These are phyloP conservation scores for Podaxis sp. DNA, from an alignment of 768 basidiomycete genomes.

Conservation along the genomic window DNA sequence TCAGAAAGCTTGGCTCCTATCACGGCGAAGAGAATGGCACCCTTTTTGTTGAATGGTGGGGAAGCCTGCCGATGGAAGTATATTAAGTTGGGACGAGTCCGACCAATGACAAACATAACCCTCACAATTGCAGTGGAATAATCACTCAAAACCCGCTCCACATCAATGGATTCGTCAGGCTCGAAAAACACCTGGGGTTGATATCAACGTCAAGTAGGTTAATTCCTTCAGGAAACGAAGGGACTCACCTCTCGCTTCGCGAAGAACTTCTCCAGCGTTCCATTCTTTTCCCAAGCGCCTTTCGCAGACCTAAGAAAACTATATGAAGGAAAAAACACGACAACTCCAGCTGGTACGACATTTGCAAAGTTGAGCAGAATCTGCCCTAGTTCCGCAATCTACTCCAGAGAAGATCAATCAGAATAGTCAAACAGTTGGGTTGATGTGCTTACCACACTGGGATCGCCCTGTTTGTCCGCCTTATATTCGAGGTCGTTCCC, in stretches of 20 bases:
- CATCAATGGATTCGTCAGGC: constrained; percentile 68
- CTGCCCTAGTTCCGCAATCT: constrained; percentile 85
- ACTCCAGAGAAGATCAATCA: constrained; percentile 8
- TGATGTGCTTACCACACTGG: constrained; percentile 49
- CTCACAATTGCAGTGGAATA: constrained; percentile 57
- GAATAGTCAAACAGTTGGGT: neutral
- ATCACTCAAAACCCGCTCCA: constrained; percentile 73
- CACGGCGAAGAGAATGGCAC: constrained; percentile 89
- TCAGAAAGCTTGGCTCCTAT: constrained; percentile 98
- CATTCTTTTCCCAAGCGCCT: constrained; percentile 61
- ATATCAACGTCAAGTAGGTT: constrained; percentile 5
- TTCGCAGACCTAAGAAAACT: constrained; percentile 71
- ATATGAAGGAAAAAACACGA: constrained; percentile 95
- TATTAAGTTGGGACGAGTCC: neutral
- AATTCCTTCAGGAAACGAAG: neutral
- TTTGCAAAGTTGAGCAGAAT: constrained; percentile 77
- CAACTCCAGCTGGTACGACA: constrained; percentile 82
- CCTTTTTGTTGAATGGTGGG: constrained; percentile 37
- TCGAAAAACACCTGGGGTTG: constrained; percentile 79
- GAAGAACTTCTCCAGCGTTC: constrained; percentile 59
- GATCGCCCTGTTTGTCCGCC: constrained; percentile 69
- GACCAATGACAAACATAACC: constrained; percentile 5
- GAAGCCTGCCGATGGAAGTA: constrained; percentile 14
- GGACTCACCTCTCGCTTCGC: constrained; percentile 70
- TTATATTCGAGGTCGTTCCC: constrained; percentile 81